Evolutionary conservation across 192 early-diverging fungal species (phyloP).

Genomic region (Obelidium mucronatum): DNA sequence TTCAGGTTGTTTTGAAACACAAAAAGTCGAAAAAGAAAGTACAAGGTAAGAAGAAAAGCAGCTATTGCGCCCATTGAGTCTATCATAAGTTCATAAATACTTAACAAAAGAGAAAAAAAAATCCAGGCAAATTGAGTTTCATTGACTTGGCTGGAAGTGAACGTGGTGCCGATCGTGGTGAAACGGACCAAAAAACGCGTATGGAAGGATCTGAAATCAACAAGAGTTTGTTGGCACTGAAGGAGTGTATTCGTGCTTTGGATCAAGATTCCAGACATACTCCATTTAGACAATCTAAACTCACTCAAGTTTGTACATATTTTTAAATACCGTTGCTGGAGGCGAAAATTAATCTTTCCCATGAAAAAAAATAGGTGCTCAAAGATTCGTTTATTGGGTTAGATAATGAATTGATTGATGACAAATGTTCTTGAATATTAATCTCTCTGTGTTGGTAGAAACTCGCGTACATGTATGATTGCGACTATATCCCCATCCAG

Average conservation of each 20-base stretch:
- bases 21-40: constrained; percentile 67
- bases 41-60: constrained; percentile 55
- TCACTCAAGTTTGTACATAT: constrained; percentile 78
- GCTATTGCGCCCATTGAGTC: background rate
- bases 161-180: constrained; percentile 95
- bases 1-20: constrained; percentile 89
- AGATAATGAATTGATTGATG: background rate
- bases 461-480: constrained; percentile 98
- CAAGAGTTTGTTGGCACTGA: constrained; percentile 95
- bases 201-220: constrained; percentile 99
- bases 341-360: background rate
- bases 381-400: constrained; percentile 98
- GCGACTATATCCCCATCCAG: constrained; percentile 96
- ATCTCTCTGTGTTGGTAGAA: too few relatives aligned
- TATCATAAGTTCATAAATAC: background rate
- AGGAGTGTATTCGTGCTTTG: constrained; percentile 97
- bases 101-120: background rate
- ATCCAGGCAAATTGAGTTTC: constrained; percentile 88
- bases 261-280: constrained; percentile 96
- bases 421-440: too few relatives aligned
- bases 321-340: background rate
- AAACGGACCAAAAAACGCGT: constrained; percentile 90
- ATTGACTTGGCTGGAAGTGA: constrained; percentile 99
- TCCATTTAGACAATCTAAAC: constrained; percentile 96
- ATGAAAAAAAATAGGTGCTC: constrained; percentile 61